phyloP scores from a whole-genome alignment of 768 basidiomycete genomes.

The Boletus rex-veris region DNA sequence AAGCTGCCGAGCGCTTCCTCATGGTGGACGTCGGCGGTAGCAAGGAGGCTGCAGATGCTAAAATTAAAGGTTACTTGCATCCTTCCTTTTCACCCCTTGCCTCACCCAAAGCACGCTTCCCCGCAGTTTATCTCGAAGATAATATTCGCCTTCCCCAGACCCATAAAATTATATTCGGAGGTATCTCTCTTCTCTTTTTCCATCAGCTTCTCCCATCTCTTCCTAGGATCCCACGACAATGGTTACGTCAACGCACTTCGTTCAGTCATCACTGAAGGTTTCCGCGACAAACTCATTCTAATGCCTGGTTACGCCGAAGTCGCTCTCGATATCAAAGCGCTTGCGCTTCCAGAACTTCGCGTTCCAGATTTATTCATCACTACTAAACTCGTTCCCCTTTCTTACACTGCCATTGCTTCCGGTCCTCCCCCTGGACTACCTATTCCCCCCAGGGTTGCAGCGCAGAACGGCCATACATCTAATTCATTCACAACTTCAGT shows the following conservation, averaged over 20 bases:
- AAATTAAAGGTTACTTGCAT: conserved; percentile 59
- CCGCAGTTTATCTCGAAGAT: conserved; percentile 38
- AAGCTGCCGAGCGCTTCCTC: conserved; percentile 61
- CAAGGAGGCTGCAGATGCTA: conserved; percentile 74
- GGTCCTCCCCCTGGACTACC: conserved; percentile 27
- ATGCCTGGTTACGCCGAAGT: conserved; percentile 61
- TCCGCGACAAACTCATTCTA: conserved; percentile 60
- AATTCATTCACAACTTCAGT: conserved; percentile 12
- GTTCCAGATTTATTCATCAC: conserved; percentile 59
- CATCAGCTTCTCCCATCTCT: neutral
- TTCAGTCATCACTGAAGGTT: conserved; percentile 62
- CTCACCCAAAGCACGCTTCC: conserved; percentile 8
- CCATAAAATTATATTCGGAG: conserved; percentile 64
- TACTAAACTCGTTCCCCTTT: conserved; percentile 43
- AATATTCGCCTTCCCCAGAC: conserved; percentile 56
- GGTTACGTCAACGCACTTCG: conserved; percentile 64
- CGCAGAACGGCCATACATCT: conserved; percentile 4
- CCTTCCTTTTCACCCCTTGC: neutral
- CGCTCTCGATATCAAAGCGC: conserved; percentile 55
- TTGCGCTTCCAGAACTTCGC: conserved; percentile 50
- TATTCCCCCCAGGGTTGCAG: conserved; percentile 9
- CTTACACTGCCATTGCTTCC: conserved; percentile 25
- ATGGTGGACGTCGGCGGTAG: conserved; percentile 68
- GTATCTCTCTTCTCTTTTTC: conserved; percentile 30
- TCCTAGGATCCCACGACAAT: conserved; percentile 66